phyloP scores from a whole-genome alignment of 1,284 basidiomycete species.

The Coniferiporia weirii region DNA sequence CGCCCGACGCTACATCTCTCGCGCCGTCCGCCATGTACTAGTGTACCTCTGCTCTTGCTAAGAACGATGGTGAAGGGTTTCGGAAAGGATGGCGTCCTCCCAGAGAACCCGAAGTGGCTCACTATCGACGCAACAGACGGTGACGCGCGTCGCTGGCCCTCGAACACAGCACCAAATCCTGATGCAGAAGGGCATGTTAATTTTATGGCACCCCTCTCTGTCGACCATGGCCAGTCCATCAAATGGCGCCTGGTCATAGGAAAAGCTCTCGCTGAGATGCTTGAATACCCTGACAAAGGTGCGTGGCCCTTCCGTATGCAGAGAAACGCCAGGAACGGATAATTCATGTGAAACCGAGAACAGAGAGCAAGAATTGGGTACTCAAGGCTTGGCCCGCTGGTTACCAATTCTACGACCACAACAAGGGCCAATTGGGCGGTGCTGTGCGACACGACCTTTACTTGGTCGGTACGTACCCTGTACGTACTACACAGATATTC shows the following conservation, averaged over 20 bases:
- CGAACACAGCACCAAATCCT: conserved; percentile 45
- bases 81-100: conserved; percentile 30
- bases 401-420: conserved; percentile 71
- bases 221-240: conserved; percentile 45
- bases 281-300: conserved; percentile 36
- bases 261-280: conserved; percentile 45
- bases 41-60: neutral
- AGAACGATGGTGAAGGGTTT: neutral
- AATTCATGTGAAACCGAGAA: neutral
- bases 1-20: neutral
- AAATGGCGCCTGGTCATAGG: conserved; percentile 61
- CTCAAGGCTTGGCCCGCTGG: conserved; percentile 58
- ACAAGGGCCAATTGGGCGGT: conserved; percentile 47
- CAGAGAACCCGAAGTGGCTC: conserved; percentile 47
- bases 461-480: conserved; percentile 52
- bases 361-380: conserved; percentile 54
- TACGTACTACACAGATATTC: neutral
- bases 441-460: conserved; percentile 70
- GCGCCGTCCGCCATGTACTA: neutral
- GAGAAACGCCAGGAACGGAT: neutral
- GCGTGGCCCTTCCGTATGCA: conserved; percentile 19
- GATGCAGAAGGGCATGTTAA: conserved; percentile 62
- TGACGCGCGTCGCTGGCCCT: conserved; percentile 45
- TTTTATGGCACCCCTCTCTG: conserved; percentile 49
- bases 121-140: conserved; percentile 63